These are phyloP conservation scores for Beauveria varroae DNA, from an alignment of 2,329 filamentous ascomycete species.

Conservation along the genomic window DNA sequence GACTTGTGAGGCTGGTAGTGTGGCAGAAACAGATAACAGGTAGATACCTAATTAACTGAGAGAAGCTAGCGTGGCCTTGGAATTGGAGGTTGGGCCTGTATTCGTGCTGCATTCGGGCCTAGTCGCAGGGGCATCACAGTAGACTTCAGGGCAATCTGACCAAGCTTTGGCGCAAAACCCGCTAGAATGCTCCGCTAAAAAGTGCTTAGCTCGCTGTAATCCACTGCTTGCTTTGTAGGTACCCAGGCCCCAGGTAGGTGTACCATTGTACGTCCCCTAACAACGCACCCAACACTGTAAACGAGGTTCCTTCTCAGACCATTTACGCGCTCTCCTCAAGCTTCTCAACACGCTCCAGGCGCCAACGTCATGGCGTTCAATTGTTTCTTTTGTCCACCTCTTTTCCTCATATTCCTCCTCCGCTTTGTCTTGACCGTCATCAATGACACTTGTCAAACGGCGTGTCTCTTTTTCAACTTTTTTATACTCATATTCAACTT, in stretches of 20 bases:
- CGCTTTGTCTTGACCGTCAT: background rate
- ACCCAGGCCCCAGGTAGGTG: background rate
- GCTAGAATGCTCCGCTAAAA: background rate
- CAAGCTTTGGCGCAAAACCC: background rate
- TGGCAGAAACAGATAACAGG: background rate
- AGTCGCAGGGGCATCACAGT: background rate
- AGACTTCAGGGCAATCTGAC: background rate
- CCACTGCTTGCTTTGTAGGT: background rate
- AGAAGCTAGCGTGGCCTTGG: background rate
- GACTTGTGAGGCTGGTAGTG: conserved; percentile 3
- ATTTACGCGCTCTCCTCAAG: background rate
- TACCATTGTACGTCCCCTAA: background rate
- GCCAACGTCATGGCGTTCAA: background rate
- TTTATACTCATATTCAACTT: background rate
- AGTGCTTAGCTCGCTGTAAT: background rate
- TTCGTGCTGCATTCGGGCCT: background rate
- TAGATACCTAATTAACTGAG: background rate
- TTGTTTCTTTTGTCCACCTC: background rate
- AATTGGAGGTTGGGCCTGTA: background rate
- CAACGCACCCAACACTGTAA: too few species aligned
- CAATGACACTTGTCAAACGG: background rate
- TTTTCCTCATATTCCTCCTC: too few species aligned
- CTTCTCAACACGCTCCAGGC: background rate
- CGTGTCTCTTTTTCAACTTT: background rate
- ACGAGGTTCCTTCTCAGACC: background rate